Evolutionary conservation across 345 rosid genomes (phyloP).

Genomic region (Punica granatum): DNA sequence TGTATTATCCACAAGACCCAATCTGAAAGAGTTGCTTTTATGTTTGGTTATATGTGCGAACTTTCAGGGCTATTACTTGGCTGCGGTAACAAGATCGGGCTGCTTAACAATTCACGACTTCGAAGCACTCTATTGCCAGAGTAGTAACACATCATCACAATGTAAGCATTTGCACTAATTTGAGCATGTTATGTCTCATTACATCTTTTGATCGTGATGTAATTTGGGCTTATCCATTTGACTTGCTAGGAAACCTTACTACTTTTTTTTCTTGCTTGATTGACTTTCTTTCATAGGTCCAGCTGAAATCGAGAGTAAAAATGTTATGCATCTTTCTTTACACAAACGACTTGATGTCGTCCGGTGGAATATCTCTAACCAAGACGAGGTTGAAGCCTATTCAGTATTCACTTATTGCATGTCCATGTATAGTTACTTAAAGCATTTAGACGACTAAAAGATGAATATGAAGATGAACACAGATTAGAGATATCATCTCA

Average conservation of each 20-base stretch:
- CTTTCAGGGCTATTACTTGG: conserved; percentile 75
- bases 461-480: not conserved
- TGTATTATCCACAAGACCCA: not conserved
- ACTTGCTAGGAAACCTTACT: not conserved
- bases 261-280: not conserved
- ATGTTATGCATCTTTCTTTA: conserved; percentile 57
- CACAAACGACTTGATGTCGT: conserved; percentile 51
- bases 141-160: conserved; percentile 17
- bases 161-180: conserved; percentile 29
- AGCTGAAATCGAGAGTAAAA: conserved; percentile 53
- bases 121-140: conserved; percentile 64
- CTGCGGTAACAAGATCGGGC: conserved; percentile 67
- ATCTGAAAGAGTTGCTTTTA: not conserved
- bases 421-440: not conserved
- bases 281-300: conserved; percentile 11
- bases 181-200: not conserved
- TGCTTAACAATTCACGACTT: conserved; percentile 87
- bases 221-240: not conserved
- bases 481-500: not conserved
- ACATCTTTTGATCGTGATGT: not conserved
- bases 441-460: not conserved
- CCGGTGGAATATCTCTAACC: conserved; percentile 78
- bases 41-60: not conserved
- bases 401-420: not conserved
- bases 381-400: conserved; percentile 61